Evolutionary conservation across 345 rosid genomes (phyloP).

Genomic region (Arabis alpina): DNA sequence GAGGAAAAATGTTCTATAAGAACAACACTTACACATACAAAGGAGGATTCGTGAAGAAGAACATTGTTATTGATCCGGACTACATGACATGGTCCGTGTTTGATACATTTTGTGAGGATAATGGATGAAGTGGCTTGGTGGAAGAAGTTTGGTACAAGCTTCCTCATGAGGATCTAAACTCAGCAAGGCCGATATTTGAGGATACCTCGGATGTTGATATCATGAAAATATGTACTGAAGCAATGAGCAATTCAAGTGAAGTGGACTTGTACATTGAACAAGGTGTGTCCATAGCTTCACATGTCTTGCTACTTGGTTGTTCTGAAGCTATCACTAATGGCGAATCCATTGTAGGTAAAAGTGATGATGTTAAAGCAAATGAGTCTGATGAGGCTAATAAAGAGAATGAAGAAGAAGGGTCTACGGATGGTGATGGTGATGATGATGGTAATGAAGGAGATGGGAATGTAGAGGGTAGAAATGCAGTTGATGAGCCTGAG

Average conservation of each 20-base stretch:
- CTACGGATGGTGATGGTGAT: too few relatives aligned
- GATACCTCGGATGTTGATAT: not conserved
- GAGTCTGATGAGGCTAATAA: too few relatives aligned
- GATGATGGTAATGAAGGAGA: too few relatives aligned
- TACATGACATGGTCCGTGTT: not conserved
- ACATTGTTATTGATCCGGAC: not conserved
- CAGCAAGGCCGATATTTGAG: not conserved
- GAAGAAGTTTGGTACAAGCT: not conserved
- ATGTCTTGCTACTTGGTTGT: too few relatives aligned
- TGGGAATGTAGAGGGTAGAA: too few relatives aligned
- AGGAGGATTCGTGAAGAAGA: not conserved
- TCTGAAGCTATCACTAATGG: too few relatives aligned
- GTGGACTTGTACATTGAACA: not conserved
- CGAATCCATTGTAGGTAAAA: too few relatives aligned
- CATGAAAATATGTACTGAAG: not conserved
- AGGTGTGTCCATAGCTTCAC: not conserved
- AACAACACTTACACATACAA: too few relatives aligned
- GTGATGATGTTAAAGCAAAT: too few relatives aligned
- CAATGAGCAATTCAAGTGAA: not conserved
- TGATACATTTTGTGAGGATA: not conserved
- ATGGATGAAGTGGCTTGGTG: not conserved
- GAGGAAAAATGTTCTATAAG: too few relatives aligned
- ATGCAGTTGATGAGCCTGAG: too few relatives aligned
- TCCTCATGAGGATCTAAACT: not conserved
- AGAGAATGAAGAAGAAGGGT: too few relatives aligned